Base-by-base conservation (phyloP, 1,284 basidiomycete genomes). In the Papiliotrema flavescens region DNA sequence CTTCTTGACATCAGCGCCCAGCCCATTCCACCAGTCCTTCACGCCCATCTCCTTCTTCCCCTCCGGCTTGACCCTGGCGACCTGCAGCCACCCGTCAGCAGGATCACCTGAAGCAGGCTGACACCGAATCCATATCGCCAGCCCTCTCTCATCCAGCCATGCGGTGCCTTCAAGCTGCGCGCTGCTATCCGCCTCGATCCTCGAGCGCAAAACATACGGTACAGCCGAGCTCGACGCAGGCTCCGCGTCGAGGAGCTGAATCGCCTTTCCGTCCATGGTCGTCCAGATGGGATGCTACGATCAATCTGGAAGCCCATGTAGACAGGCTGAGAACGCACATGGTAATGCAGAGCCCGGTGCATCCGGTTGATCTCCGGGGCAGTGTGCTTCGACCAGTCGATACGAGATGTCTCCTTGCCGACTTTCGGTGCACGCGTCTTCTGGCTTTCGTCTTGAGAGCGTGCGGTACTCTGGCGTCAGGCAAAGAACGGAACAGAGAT, bases 281-380 rank as follows among this genome's bases (percentile, higher is more conserved):
- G 72, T 72, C 75, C 73, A 76, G 0, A 76, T 55, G 2, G 73
- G 70, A 43, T 67, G 54, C 72, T 75, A 36, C 19, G 4, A 46
- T 39, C 8, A 43, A 32, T 17, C 3, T 2, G 26, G 35, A n/a
- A 32, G 28, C 28, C 28, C 11, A 17, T 13, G 26, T 17, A n/a
- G 36, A n/a, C 23, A 15, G 3, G 36, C 17, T 4, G n/a, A 22
- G 41, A 7, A 63, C 74, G 35, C 55, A 87, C 86, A 73, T 90
- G 88, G 64, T 91, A 88, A 13, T 80, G 80, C 41, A 92, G 82
- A 0, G 83, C 90, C n/a, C 85, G 80, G 65, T 86, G 80, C 7
- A 83, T 76, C 35, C 82, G 76, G 1, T 81, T 76, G 17, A 91
- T 80, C n/a, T 77, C 71, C 7, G 74, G 65, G 0, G 87, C 86